Evolutionary conservation across 1,139 yeast species (phyloP).

Genomic region (Pichia sp.): DNA sequence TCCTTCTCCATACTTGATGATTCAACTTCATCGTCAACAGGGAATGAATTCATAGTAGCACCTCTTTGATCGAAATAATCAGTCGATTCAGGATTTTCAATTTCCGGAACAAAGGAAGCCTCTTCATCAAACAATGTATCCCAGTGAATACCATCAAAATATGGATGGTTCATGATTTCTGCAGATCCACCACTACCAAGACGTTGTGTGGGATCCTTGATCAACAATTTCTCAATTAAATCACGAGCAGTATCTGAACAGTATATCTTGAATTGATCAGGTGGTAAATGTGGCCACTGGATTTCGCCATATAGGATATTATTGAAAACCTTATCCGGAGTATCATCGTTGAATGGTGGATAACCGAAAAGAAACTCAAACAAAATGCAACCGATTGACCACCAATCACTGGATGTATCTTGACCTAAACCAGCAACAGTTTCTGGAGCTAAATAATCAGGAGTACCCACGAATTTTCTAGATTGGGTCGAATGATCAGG

Average conservation of each 20-base stretch:
- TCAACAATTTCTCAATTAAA: slow-evolving; percentile 60
- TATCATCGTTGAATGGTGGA: slow-evolving; percentile 99
- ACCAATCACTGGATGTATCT: slow-evolving; percentile 99
- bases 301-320: slow-evolving; percentile 88
- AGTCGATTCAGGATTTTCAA: slow-evolving; percentile 82
- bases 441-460: slow-evolving; percentile 98
- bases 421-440: slow-evolving; percentile 96
- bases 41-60: slow-evolving; percentile 66
- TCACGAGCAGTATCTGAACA: slow-evolving; percentile 74
- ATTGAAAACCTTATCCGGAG: slow-evolving; percentile 97
- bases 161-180: slow-evolving; percentile 77
- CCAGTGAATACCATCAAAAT: slow-evolving; percentile 77
- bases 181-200: slow-evolving; percentile 76
- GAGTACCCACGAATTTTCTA: slow-evolving; percentile 94
- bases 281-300: slow-evolving; percentile 74
- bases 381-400: slow-evolving; percentile 99
- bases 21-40: slow-evolving; percentile 47
- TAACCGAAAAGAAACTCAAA: slow-evolving; percentile 98
- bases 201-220: slow-evolving; percentile 61
- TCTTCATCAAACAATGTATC: slow-evolving; percentile 65
- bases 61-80: slow-evolving; percentile 94
- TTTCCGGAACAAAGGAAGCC: slow-evolving; percentile 80
- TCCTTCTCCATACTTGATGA: slow-evolving; percentile 31
- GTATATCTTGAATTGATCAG: slow-evolving; percentile 50
- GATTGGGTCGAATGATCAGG: slow-evolving; percentile 98